These are phyloP conservation scores for Psilocybe tampanensis DNA, from an alignment of 768 basidiomycete genomes.

Conservation along the genomic window DNA sequence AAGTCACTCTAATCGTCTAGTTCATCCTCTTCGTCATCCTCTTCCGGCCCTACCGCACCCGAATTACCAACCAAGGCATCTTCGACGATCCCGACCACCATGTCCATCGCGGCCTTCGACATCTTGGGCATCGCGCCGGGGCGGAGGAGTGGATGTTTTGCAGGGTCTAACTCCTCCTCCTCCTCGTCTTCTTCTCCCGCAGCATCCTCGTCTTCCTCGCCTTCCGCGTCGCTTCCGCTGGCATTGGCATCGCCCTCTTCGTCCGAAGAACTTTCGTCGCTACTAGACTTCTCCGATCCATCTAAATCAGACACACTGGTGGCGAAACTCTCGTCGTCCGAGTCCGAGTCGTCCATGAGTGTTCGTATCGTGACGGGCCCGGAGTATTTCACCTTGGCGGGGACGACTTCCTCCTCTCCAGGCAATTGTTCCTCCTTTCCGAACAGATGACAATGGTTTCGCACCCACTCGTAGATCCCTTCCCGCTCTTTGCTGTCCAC, in stretches of 20 bases:
- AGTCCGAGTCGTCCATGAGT: slow-evolving; percentile 42
- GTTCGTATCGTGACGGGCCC: slow-evolving; percentile 35
- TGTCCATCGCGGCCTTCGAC: slow-evolving; percentile 67
- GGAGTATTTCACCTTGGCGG: slow-evolving; percentile 14
- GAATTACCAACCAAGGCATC: slow-evolving; percentile 45
- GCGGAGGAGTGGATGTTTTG: slow-evolving; percentile 62
- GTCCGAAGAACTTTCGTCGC: slow-evolving; percentile 12
- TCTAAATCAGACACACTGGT: slow-evolving; percentile 37
- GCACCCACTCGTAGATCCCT: slow-evolving; percentile 67
- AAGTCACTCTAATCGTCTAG: not conserved
- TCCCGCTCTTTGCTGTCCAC: slow-evolving; percentile 72
- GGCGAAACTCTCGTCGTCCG: slow-evolving; percentile 49
- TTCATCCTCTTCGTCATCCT: slow-evolving; percentile 32
- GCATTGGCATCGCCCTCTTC: slow-evolving; percentile 30
- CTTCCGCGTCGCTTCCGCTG: slow-evolving; percentile 10
- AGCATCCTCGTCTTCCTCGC: slow-evolving; percentile 31
- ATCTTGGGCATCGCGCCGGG: slow-evolving; percentile 71
- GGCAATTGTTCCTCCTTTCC: slow-evolving; percentile 36
- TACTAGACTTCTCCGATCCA: slow-evolving; percentile 34
- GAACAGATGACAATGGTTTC: slow-evolving; percentile 56
- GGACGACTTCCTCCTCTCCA: slow-evolving; percentile 12
- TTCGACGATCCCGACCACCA: slow-evolving; percentile 64
- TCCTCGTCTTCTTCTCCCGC: slow-evolving; percentile 41
- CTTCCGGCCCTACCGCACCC: slow-evolving; percentile 44
- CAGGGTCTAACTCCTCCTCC: slow-evolving; percentile 50